Conservation (phyloP, 2,329 filamentous ascomycete genomes). For the Sporothrix pallida region DNA sequence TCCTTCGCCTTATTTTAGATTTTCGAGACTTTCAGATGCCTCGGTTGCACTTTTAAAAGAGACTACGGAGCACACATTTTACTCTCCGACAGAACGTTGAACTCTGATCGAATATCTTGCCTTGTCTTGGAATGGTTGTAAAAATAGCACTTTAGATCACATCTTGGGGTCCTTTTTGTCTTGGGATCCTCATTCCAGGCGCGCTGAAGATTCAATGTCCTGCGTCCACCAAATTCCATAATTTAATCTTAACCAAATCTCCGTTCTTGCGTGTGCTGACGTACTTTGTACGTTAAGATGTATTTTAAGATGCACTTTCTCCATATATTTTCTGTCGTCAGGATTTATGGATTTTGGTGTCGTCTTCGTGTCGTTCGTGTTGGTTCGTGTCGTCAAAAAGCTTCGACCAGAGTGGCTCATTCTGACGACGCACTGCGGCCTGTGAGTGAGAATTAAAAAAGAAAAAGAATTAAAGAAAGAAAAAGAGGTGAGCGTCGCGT, state of each 20-base stretch:
- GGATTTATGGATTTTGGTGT: not conserved
- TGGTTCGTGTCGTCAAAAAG: not conserved
- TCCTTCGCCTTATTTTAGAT: not conserved
- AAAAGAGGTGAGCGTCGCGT: constrained; percentile 11
- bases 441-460: not conserved
- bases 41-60: not conserved
- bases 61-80: not conserved
- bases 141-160: constrained; percentile 12
- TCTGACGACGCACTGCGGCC: constrained; percentile 14
- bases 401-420: not conserved
- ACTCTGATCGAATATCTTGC: not conserved
- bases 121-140: constrained; percentile 17
- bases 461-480: not conserved
- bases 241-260: not conserved
- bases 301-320: not conserved
- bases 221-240: not conserved
- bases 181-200: not conserved
- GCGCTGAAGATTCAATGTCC: constrained; percentile 17
- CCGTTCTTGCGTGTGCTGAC: not conserved
- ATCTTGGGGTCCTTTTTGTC: not conserved
- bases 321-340: not conserved
- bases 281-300: not conserved
- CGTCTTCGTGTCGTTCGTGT: not conserved
- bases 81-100: not conserved
- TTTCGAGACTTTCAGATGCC: not conserved